phyloP scores from a whole-genome alignment of 805 yeast species.

The Lipomyces mesembrius region DNA sequence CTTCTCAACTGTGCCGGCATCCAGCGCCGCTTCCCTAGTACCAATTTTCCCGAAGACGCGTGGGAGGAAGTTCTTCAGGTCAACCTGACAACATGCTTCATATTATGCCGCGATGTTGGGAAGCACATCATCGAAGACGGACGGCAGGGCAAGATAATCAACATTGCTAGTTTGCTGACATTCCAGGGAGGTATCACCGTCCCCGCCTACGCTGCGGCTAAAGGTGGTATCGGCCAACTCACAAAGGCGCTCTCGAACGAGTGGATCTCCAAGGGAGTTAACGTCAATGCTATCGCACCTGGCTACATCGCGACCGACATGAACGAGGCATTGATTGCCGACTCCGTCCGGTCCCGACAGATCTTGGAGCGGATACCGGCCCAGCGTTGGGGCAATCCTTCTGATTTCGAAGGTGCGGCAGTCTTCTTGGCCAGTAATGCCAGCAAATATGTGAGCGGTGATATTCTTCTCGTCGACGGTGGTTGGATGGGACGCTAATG shows the following conservation, averaged over 20 bases:
- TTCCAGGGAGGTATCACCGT: conserved; percentile 51
- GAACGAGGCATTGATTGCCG: conserved; percentile 47
- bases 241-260: conserved; percentile 52
- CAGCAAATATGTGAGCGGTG: conserved; percentile 57
- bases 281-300: conserved; percentile 56
- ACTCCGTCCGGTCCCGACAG: conserved; percentile 42
- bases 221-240: conserved; percentile 50
- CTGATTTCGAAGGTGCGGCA: conserved; percentile 54
- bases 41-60: conserved; percentile 48
- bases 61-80: conserved; percentile 51
- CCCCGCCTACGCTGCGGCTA: conserved; percentile 52
- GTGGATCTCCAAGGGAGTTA: conserved; percentile 53
- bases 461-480: conserved; percentile 51
- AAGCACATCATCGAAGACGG: conserved; percentile 47
- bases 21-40: conserved; percentile 45
- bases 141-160: conserved; percentile 50
- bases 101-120: conserved; percentile 49
- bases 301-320: conserved; percentile 56
- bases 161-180: conserved; percentile 51
- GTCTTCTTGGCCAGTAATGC: conserved; percentile 58
- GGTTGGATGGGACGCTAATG: conserved; percentile 36
- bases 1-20: conserved; percentile 55
- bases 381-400: conserved; percentile 56
- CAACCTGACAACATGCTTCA: conserved; percentile 49
- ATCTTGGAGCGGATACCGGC: conserved; percentile 51